Evolutionary conservation across 2,329 filamentous ascomycete genomes (phyloP), one percentile per base, ranked within the genome.

Genomic region (Aspergillus hortae): DNA sequence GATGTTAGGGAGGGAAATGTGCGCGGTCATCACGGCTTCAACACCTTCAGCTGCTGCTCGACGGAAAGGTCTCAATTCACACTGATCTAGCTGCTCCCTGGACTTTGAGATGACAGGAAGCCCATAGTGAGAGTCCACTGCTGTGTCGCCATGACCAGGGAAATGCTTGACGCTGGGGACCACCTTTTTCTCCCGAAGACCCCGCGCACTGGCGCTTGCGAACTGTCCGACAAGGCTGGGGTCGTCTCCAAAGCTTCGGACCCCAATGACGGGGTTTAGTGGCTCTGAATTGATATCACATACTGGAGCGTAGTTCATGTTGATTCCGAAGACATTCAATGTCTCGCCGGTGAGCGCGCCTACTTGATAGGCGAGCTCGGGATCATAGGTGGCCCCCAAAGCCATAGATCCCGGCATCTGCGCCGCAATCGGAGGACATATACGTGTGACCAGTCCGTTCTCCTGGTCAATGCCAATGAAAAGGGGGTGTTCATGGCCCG

Each of bases 401-500:
- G 74, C 66, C 74, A 76, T 76, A 4, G 71, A 61, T 2, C 73
- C 74, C 3, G 74, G 74, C 7, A 76, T 57, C 46, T 74, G 74
- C 10, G 69, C 54, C 32, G 70, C 72, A 21, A 73, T 63, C 4
- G 72, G 70, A 4, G 71, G 66, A 27, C 67, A 69, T 32, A 77
- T 71, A 2, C 73, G 63, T 21, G 74, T 74, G 25, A 77, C 71
- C 6, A 75, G 57, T 4, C 73, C 73, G 67, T 76, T 76, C 54
- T 77, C 74, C 55, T 77, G 74, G 45, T 76, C 74, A 33, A 74
- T 73, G 4, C 69, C 71, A 30, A 77, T 77, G 46, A 77, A 70
- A 1, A 77, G 60, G 46, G 68, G 71, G 48, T 70, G 65, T 33
- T 66, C 41, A 55, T 77, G 68, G 5, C 72, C 71, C 15, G 72